phyloP scores from a whole-genome alignment of 257 asterid species.

The Scutellaria baicalensis region DNA sequence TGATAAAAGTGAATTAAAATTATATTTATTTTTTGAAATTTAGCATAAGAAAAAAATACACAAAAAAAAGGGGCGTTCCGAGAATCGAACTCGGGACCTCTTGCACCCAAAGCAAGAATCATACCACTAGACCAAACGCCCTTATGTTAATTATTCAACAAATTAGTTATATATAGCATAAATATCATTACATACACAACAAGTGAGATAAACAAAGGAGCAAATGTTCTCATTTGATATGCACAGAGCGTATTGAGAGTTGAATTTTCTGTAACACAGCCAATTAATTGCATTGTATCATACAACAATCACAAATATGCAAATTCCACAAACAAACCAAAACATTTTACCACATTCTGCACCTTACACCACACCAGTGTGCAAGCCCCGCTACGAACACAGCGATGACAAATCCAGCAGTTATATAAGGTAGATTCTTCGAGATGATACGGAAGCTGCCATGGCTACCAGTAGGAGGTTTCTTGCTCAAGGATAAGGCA shows the following conservation, averaged over 20 bases:
- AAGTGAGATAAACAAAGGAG: too few species aligned
- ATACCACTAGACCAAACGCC: conserved; percentile 97
- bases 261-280: too few species aligned
- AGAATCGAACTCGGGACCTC: conserved; percentile 93
- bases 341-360: too few species aligned
- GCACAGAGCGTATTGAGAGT: too few species aligned
- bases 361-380: conserved; percentile 37
- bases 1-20: too few species aligned
- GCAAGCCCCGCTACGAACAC: conserved; percentile 75
- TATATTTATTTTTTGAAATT: too few species aligned
- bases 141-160: neutral
- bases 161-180: neutral
- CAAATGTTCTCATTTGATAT: too few species aligned
- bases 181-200: too few species aligned
- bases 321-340: too few species aligned
- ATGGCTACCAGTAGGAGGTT: conserved; percentile 5
- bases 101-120: conserved; percentile 96
- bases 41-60: too few species aligned
- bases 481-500: conserved; percentile 35
- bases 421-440: conserved; percentile 66
- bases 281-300: too few species aligned
- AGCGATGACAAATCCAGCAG: conserved; percentile 68
- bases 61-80: conserved; percentile 80
- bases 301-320: too few species aligned
- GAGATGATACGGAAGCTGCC: conserved; percentile 14